Evolutionary conservation across 352 stramenopile species (phyloP), one percentile per base, ranked within the genome.

Genomic region (Phytopythium kandeliae): DNA sequence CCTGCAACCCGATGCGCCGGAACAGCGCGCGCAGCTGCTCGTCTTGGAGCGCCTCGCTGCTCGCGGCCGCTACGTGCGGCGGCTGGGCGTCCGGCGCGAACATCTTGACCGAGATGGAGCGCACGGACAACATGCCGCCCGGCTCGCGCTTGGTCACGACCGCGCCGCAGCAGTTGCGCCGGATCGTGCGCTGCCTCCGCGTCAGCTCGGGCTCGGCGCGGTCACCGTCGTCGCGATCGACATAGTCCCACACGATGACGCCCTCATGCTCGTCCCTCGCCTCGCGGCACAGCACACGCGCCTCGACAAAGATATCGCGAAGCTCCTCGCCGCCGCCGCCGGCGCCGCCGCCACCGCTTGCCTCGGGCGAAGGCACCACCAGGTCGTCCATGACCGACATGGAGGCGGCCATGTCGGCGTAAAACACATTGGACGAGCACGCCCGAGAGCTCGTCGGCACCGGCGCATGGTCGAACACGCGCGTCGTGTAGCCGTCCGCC

Each of bases 171-270:
- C 72, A 68, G 36, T 85, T 80, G 11, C 77, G 67, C 0, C 63
- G 66, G 38, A 86, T 77, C 42, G 44, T 53, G 12, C 31, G 36
- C 58, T 62, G 5, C 50, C 35, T 8, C 51, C 58, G 6, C 28
- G 28, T 9, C 4, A 9, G 4, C 54, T 50, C 8, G 31, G 33
- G 3, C 58, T 56, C 28, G 40, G 28, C 1, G 57, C 50, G 24
- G 10, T 72, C 45, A 1, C 36, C 11, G 15, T 77, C 67, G 57
- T 88, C 77, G n/a, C 74, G 66, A 60, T 86, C 77, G 31, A 75
- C 72, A 26, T 86, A 88, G 51, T 88, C 77, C 77, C 74, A 86
- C 22, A 77, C 45, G 36, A 88, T 74, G 41, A 77, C 47, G 16
- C 46, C 65, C 45, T 67, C 63, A 19, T 78, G 49, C 12, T 57